These are phyloP conservation scores for Mycena filopes DNA, from an alignment of 768 basidiomycete genomes.

Conservation along the genomic window DNA sequence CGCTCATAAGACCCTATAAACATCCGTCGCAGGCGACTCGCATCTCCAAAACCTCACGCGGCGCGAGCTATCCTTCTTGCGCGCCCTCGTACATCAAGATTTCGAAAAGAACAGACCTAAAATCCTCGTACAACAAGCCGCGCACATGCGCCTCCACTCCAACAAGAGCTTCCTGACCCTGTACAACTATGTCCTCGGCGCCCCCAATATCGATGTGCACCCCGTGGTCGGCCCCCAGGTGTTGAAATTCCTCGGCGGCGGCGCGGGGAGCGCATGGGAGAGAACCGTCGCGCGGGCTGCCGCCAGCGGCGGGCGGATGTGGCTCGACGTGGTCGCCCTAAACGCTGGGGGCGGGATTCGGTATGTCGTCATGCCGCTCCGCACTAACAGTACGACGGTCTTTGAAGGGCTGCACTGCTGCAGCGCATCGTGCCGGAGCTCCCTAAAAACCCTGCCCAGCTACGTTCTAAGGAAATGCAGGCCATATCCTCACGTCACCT, in stretches of 20 bases:
- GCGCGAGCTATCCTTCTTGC: background rate
- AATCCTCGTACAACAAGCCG: background rate
- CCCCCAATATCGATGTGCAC: background rate
- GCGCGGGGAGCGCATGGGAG: background rate
- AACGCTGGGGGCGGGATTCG: background rate
- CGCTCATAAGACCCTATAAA: background rate
- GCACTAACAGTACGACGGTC: background rate
- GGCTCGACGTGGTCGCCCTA: background rate
- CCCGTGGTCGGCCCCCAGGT: background rate
- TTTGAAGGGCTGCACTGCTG: background rate
- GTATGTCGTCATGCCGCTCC: background rate
- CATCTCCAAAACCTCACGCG: background rate
- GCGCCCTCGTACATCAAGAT: background rate
- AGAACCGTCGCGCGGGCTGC: background rate
- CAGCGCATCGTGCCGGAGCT: no score
- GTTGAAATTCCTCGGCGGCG: background rate
- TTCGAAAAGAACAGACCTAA: background rate
- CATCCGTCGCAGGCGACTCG: background rate
- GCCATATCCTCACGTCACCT: no score
- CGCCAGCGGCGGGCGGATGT: background rate
- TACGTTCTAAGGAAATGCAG: no score
- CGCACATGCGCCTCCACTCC: background rate
- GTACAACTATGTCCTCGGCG: background rate
- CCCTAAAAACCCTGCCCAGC: no score
- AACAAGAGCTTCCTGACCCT: background rate